Evolutionary conservation across 2,329 filamentous ascomycete genomes (phyloP).

Genomic region (Curvularia sp.): DNA sequence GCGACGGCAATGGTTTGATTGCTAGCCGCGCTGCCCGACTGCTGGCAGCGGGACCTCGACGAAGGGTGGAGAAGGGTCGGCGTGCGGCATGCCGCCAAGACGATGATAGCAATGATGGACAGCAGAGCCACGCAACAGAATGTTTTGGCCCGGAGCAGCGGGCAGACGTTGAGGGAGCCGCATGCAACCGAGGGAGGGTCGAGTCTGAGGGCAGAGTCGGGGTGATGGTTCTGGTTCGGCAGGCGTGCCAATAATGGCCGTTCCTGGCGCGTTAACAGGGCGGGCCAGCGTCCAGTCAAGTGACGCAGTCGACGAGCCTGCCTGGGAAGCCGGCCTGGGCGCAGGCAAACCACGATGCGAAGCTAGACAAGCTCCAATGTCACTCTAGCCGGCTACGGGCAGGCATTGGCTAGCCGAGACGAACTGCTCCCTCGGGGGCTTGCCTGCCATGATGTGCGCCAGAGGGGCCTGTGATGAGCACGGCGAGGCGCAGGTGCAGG

Average conservation of each 20-base stretch:
- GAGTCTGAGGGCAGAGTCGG: not conserved
- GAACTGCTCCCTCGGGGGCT: conserved; percentile 16
- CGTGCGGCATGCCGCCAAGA: conserved; percentile 35
- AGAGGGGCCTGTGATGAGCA: conserved; percentile 1
- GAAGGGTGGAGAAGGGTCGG: conserved; percentile 25
- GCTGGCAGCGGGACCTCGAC: conserved; percentile 11
- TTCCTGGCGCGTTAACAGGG: not conserved
- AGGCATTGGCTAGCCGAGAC: conserved; percentile 20
- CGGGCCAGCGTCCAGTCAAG: conserved; percentile 2
- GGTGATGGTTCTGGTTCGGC: not conserved
- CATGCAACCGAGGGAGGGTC: conserved; percentile 10
- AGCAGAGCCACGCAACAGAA: not conserved
- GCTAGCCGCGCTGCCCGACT: conserved; percentile 24
- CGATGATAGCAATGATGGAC: conserved; percentile 23
- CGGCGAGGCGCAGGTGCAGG: not conserved
- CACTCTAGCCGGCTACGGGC: conserved; percentile 7
- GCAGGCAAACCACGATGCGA: conserved; percentile 11
- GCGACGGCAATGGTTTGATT: conserved; percentile 7
- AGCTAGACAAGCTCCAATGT: conserved; percentile 13
- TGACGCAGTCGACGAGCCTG: conserved; percentile 9
- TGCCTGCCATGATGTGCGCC: conserved; percentile 7
- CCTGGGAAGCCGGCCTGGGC: conserved; percentile 4
- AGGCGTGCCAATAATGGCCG: conserved; percentile 1
- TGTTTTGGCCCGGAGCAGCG: conserved; percentile 14
- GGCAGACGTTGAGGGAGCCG: conserved; percentile 17